phyloP scores from a whole-genome alignment of 2,329 filamentous ascomycete species.

The Colletotrichum gloeosporioides region DNA sequence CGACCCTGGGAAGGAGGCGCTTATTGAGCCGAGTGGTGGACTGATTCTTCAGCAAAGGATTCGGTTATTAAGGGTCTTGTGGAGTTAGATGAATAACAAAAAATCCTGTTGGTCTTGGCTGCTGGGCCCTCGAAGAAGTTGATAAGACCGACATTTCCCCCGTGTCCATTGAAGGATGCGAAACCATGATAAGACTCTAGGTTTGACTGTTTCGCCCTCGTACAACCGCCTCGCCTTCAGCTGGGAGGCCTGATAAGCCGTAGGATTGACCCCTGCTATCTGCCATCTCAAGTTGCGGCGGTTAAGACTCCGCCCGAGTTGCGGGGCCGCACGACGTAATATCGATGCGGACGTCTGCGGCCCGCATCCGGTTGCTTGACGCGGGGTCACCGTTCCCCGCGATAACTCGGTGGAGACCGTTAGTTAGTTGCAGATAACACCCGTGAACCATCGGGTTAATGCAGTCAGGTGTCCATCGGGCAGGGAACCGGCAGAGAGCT shows the following conservation, averaged over 20 bases:
- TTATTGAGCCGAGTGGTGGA: background rate
- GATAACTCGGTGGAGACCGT: background rate
- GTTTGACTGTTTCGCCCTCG: background rate
- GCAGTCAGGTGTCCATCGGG: background rate
- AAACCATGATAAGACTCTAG: background rate
- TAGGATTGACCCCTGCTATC: background rate
- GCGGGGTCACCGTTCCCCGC: background rate
- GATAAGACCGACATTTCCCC: background rate
- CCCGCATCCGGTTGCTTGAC: background rate
- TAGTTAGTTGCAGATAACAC: background rate
- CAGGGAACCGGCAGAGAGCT: background rate
- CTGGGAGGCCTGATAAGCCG: background rate
- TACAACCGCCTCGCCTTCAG: background rate
- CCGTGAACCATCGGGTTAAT: background rate
- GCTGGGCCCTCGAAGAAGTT: background rate
- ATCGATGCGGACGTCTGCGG: constrained; percentile 10
- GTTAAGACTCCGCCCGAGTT: background rate
- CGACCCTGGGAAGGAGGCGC: constrained; percentile 16
- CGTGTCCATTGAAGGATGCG: background rate
- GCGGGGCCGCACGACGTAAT: background rate
- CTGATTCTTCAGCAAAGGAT: background rate
- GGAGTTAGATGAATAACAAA: background rate
- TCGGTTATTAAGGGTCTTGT: background rate
- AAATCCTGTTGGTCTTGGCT: background rate
- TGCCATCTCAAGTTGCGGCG: background rate